These are phyloP conservation scores for Domatiomyces catenatus DNA, from an alignment of 2,329 filamentous ascomycete species.

Conservation along the genomic window DNA sequence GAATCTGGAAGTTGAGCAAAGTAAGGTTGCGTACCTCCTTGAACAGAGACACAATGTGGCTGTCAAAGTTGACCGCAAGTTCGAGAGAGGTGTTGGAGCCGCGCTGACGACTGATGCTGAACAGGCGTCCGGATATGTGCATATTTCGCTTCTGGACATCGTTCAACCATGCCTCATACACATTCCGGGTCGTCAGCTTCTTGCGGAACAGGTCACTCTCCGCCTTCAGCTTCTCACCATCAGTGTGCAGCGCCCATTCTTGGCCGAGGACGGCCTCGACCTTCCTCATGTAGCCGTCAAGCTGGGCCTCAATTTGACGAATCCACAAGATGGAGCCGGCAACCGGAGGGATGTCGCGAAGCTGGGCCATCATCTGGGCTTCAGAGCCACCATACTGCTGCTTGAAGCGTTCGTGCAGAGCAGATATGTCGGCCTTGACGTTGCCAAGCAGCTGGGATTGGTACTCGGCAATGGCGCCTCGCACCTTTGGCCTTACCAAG, in stretches of 20 bases:
- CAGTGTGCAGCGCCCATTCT: constrained; percentile 85
- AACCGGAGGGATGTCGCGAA: constrained; percentile 87
- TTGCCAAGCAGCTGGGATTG: constrained; percentile 96
- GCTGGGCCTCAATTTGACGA: constrained; percentile 86
- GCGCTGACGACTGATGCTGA: constrained; percentile 74
- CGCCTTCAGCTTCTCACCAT: constrained; percentile 82
- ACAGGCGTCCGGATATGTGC: constrained; percentile 80
- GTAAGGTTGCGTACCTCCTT: constrained; percentile 94
- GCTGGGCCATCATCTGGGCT: constrained; percentile 92
- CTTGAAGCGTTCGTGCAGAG: constrained; percentile 92
- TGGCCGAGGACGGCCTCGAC: constrained; percentile 95
- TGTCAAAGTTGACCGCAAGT: constrained; percentile 88
- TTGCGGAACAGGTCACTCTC: constrained; percentile 90
- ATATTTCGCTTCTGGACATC: constrained; percentile 81
- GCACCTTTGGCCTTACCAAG: constrained; percentile 96
- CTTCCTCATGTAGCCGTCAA: constrained; percentile 95
- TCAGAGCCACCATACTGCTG: constrained; percentile 98
- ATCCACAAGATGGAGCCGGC: constrained; percentile 97
- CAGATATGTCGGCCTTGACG: constrained; percentile 88
- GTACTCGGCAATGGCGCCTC: constrained; percentile 93
- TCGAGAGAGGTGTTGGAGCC: constrained; percentile 83
- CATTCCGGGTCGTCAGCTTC: constrained; percentile 84
- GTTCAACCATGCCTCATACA: constrained; percentile 89
- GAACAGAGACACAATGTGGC: constrained; percentile 92
- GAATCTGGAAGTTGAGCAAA: constrained; percentile 89